Evolutionary conservation across 768 basidiomycete species (phyloP).

Genomic region (Pulveroboletus sp.): DNA sequence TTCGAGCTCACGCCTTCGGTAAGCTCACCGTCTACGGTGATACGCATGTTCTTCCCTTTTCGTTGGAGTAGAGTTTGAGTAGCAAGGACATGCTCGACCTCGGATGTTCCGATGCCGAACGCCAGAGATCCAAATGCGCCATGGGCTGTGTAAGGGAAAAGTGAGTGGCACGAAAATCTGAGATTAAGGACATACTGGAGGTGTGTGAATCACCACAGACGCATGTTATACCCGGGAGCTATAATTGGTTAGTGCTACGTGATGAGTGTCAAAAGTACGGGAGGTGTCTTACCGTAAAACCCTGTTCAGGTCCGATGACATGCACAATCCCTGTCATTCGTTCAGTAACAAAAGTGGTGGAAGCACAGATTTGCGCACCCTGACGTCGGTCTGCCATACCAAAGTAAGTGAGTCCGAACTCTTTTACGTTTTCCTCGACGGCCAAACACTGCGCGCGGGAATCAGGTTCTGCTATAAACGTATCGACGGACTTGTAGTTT

Average conservation of each 20-base stretch:
- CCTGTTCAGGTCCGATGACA: conserved; percentile 91
- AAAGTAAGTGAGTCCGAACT: conserved; percentile 89
- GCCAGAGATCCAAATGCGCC: conserved; percentile 91
- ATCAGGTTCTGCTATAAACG: conserved; percentile 81
- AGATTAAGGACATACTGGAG: conserved; percentile 54
- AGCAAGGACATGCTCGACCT: conserved; percentile 91
- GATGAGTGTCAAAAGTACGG: not conserved
- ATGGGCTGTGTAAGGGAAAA: conserved; percentile 49
- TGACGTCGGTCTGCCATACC: conserved; percentile 87
- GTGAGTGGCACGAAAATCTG: not conserved
- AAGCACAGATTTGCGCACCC: conserved; percentile 40
- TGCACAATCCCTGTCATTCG: conserved; percentile 67
- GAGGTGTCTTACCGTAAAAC: conserved; percentile 63
- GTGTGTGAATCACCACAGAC: conserved; percentile 95
- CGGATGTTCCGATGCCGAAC: conserved; percentile 90
- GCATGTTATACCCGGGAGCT: conserved; percentile 75
- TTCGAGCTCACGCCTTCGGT: conserved; percentile 82
- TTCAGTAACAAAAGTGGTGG: conserved; percentile 14
- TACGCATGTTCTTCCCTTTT: conserved; percentile 90
- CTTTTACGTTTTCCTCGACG: conserved; percentile 85
- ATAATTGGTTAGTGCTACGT: conserved; percentile 2
- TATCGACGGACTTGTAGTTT: conserved; percentile 61
- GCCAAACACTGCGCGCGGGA: conserved; percentile 80
- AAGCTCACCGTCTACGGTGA: conserved; percentile 79
- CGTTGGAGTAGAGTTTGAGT: conserved; percentile 86